Percentiles rank a stretch among this genome's conserved stretches.
These are phyloP conservation scores for Mucor circinelloides DNA, from an alignment of 371 early-diverging fungal species.

Conservation along the genomic window DNA sequence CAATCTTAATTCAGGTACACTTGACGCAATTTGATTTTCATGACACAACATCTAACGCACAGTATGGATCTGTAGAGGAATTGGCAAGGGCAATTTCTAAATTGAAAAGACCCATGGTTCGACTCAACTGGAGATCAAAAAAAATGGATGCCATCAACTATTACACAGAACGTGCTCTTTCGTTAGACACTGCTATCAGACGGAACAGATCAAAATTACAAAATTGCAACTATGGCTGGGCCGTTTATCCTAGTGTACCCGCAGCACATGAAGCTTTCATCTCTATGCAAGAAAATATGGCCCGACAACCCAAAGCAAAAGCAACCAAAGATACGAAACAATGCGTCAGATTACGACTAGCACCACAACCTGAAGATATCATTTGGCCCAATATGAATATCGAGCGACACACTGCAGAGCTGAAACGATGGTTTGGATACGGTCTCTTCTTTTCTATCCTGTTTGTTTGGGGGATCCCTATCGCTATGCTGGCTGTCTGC, in stretches of 20 bases:
- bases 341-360: conserved; percentile 31
- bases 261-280: conserved; percentile 52
- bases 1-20: background rate
- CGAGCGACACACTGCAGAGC: conserved; percentile 41
- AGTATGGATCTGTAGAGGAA: background rate
- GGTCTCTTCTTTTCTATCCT: conserved; percentile 57
- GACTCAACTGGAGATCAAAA: conserved; percentile 32
- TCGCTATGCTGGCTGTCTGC: conserved; percentile 56
- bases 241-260: conserved; percentile 56
- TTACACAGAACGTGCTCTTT: conserved; percentile 63
- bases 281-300: background rate
- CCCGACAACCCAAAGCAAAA: background rate
- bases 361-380: conserved; percentile 76
- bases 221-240: conserved; percentile 70
- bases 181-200: conserved; percentile 64
- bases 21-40: background rate
- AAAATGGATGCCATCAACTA: conserved; percentile 75
- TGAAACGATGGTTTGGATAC: conserved; percentile 57
- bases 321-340: background rate
- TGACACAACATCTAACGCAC: background rate
- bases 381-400: conserved; percentile 78
- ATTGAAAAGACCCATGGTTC: background rate
- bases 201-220: conserved; percentile 46
- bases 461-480: conserved; percentile 66
- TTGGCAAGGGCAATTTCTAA: background rate